Conservation (phyloP, 352 stramenopile genomes). For the Globisporangium rhizosaccharum region DNA sequence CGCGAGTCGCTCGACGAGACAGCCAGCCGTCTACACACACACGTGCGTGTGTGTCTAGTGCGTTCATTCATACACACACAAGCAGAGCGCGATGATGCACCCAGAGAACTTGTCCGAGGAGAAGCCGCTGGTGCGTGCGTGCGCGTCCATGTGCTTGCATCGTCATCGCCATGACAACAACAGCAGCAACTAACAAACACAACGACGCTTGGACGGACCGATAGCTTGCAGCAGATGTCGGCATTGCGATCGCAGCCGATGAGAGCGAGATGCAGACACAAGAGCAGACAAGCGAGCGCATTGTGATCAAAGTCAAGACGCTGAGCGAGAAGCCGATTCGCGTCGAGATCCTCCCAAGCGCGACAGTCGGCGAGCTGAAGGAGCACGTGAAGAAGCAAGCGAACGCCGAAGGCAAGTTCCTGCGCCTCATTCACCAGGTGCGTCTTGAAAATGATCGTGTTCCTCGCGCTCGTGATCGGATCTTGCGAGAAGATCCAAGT, state of each 20-base stretch:
- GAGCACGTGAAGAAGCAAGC: conserved; percentile 70
- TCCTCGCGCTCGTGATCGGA: not conserved
- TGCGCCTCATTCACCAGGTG: conserved; percentile 80
- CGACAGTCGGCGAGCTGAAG: conserved; percentile 66
- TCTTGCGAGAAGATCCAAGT: not conserved
- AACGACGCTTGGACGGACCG: not conserved
- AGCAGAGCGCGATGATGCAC: conserved; percentile 11
- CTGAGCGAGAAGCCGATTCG: conserved; percentile 80
- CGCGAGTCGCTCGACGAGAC: no score
- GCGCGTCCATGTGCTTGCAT: not conserved
- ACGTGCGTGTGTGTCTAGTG: not conserved
- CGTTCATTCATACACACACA: not conserved
- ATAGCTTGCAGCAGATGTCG: conserved; percentile 45
- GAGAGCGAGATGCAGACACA: conserved; percentile 9
- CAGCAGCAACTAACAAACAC: not conserved
- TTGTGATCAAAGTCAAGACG: conserved; percentile 82
- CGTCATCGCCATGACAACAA: not conserved
- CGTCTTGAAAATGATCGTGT: not conserved
- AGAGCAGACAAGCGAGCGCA: conserved; percentile 33
- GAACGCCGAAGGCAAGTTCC: conserved; percentile 77
- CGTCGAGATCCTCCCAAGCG: conserved; percentile 61
- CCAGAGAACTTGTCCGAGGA: conserved; percentile 14
- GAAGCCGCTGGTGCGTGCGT: conserved; percentile 10
- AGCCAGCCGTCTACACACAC: no score
- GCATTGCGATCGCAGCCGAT: conserved; percentile 36